Evolutionary conservation across 768 basidiomycete species (phyloP).

Genomic region (Fistulinella prunicolor): DNA sequence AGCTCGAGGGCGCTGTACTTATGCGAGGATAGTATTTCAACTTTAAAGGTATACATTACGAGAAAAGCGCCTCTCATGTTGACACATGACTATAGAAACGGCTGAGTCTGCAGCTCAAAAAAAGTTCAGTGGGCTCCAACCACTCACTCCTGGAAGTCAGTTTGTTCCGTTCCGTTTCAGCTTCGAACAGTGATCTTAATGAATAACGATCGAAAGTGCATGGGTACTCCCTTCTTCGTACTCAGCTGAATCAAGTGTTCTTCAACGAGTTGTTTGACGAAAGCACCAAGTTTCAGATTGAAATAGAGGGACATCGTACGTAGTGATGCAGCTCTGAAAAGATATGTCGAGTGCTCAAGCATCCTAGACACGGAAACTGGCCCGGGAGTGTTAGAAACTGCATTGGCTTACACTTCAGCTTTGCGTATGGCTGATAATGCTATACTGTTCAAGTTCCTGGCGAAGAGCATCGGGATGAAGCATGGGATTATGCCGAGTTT

Average conservation of each 20-base stretch:
- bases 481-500: slow-evolving; percentile 90
- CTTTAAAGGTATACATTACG: slow-evolving; percentile 65
- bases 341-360: slow-evolving; percentile 2
- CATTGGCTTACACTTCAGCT: slow-evolving; percentile 79
- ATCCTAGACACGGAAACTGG: slow-evolving; percentile 85
- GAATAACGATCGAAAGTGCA: slow-evolving; percentile 61
- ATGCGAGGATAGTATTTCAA: slow-evolving; percentile 67
- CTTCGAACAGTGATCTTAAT: slow-evolving; percentile 1
- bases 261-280: slow-evolving; percentile 87
- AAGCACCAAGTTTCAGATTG: slow-evolving; percentile 66
- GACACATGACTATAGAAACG: slow-evolving; percentile 57
- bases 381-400: slow-evolving; percentile 84
- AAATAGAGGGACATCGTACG: slow-evolving; percentile 85
- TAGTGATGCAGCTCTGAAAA: slow-evolving; percentile 1
- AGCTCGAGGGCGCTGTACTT: slow-evolving; percentile 1
- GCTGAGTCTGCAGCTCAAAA: slow-evolving; percentile 74
- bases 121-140: slow-evolving; percentile 66
- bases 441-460: slow-evolving; percentile 85
- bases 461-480: slow-evolving; percentile 90
- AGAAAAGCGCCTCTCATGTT: not conserved
- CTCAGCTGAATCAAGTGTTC: slow-evolving; percentile 85
- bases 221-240: slow-evolving; percentile 90
- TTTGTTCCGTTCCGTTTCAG: slow-evolving; percentile 7
- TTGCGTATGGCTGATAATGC: slow-evolving; percentile 89
- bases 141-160: slow-evolving; percentile 92